A percentile compares a stretch with the other conserved stretches of the same genome.
Evolutionary conservation across 2,329 filamentous ascomycete species (phyloP).

Genomic region (Pyrenophora graminea): DNA sequence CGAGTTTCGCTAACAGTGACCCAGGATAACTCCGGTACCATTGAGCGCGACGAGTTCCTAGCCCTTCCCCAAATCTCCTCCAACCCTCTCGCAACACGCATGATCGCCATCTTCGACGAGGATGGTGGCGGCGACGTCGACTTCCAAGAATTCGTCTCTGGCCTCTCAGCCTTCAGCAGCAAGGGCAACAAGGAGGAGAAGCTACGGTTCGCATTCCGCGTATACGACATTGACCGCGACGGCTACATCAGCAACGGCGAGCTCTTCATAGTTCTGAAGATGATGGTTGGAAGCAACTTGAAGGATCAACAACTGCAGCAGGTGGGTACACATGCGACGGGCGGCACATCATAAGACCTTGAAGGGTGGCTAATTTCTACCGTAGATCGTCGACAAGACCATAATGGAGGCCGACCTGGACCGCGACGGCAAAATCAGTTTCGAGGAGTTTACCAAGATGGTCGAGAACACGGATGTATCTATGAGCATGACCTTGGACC

Average conservation of each 20-base stretch:
- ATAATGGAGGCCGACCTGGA: conserved; percentile 99
- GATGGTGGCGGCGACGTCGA: conserved; percentile 97
- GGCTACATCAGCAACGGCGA: conserved; percentile 99
- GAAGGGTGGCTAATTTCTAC: conserved; percentile 13
- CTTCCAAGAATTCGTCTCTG: conserved; percentile 97
- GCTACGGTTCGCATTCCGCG: conserved; percentile 95
- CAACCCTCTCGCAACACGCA: conserved; percentile 94
- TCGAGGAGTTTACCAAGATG: conserved; percentile 99
- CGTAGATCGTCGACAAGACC: conserved; percentile 94
- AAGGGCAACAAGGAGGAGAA: conserved; percentile 99
- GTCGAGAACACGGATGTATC: conserved; percentile 86
- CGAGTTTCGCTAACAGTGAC: background rate
- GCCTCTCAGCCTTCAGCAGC: conserved; percentile 91
- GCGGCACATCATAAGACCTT: background rate
- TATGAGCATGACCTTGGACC: conserved; percentile 70
- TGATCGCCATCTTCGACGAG: conserved; percentile 99
- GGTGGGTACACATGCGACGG: conserved; percentile 36
- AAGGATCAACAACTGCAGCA: conserved; percentile 99
- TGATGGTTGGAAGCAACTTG: conserved; percentile 99
- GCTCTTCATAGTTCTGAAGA: conserved; percentile 98
- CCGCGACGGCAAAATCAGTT: conserved; percentile 96
- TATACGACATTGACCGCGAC: conserved; percentile 98
- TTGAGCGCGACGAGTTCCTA: conserved; percentile 97
- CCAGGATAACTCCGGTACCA: conserved; percentile 95
- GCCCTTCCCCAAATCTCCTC: conserved; percentile 96